A percentile compares a stretch with the other conserved stretches of the same genome.
Conservation (phyloP, 768 basidiomycete species). For the Lentinula sp. region DNA sequence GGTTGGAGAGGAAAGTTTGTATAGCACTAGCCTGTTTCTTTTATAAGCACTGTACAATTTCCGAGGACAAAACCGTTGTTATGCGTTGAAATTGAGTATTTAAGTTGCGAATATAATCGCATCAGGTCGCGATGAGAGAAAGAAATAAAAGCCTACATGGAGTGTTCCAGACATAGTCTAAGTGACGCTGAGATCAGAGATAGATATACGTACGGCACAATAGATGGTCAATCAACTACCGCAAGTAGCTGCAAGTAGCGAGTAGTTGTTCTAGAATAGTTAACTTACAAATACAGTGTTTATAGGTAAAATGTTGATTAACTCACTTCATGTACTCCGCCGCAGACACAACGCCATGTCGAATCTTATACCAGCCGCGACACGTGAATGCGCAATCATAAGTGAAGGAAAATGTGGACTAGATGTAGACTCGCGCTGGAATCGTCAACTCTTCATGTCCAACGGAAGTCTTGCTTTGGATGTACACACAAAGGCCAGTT, state of each 20-base stretch:
- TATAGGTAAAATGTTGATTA: background rate
- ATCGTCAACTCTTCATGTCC: no score
- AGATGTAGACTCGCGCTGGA: no score
- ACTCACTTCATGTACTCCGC: background rate
- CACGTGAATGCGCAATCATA: background rate
- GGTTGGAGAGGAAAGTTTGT: background rate
- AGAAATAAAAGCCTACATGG: background rate
- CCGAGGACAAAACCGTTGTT: background rate
- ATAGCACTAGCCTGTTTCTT: background rate
- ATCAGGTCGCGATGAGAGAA: background rate
- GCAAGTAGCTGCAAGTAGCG: background rate
- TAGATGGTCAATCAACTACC: background rate
- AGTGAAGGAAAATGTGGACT: no score
- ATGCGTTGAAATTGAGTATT: background rate
- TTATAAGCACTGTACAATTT: background rate
- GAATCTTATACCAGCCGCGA: background rate
- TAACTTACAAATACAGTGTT: no score
- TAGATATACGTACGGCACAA: no score
- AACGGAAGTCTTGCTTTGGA: no score
- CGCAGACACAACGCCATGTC: background rate
- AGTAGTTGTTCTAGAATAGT: no score
- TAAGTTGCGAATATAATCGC: background rate
- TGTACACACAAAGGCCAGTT: no score
- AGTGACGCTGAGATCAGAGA: background rate
- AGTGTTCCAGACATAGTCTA: background rate